Conservation (phyloP, 176 grass and related monocot genomes). For the Phyllostachys edulis region DNA sequence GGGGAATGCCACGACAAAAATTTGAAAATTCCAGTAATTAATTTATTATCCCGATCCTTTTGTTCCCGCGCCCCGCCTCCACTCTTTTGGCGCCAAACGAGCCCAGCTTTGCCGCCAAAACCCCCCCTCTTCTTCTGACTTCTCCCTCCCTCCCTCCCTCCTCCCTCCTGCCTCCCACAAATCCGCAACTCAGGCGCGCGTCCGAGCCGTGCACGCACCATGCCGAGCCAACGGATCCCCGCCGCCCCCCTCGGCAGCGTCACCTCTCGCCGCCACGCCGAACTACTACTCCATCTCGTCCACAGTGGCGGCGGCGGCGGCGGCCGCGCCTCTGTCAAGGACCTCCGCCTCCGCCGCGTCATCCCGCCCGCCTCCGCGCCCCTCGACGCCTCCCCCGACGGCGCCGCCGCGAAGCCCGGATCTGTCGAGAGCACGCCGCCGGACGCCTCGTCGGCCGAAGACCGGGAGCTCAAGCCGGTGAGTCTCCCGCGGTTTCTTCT, state of each 20-base stretch:
- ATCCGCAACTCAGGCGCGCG: background rate
- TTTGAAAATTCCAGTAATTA: too few species aligned
- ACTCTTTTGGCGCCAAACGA: too few species aligned
- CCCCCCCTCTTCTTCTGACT: background rate
- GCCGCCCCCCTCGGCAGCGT: background rate
- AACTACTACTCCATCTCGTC: constrained; percentile 17
- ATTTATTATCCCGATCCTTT: too few species aligned
- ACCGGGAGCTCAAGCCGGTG: constrained; percentile 32
- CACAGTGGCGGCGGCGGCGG: background rate
- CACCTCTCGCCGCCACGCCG: constrained; percentile 29
- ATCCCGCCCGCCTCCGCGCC: constrained; percentile 47
- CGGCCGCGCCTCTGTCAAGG: constrained; percentile 37
- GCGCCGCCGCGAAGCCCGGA: background rate
- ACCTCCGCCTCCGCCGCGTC: constrained; percentile 67
- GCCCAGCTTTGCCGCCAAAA: constrained; percentile 43
- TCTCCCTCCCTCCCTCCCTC: constrained; percentile 11
- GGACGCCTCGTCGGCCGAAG: background rate
- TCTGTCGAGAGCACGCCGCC: constrained; percentile 25
- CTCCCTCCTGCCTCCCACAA: background rate
- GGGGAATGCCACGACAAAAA: too few species aligned
- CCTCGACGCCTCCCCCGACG: constrained; percentile 16
- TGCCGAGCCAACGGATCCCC: constrained; percentile 27
- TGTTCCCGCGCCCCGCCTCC: too few species aligned
- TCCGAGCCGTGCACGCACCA: background rate
- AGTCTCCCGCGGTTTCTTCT: background rate